Evolutionary conservation across 495 filamentous ascomycete genomes (phyloP).

Genomic region (Hypoxylon crocopeplum): DNA sequence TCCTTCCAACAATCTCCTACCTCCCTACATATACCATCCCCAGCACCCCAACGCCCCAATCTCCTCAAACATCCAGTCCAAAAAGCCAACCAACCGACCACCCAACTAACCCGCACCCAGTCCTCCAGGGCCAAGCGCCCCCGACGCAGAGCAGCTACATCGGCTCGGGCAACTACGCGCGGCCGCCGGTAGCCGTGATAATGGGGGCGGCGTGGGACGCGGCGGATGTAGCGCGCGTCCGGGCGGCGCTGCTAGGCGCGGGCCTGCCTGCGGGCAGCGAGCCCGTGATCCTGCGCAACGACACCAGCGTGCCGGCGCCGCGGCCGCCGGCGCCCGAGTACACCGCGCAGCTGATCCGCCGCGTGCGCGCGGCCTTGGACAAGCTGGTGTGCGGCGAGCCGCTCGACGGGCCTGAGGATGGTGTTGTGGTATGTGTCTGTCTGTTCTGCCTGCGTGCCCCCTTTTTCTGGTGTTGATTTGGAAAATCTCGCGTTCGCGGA

Average conservation of each 20-base stretch:
- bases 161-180: slow-evolving; percentile 3
- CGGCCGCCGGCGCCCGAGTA: slow-evolving; percentile 19
- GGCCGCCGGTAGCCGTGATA: slow-evolving; percentile 9
- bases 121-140: slow-evolving; percentile 17
- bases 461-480: no score
- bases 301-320: slow-evolving; percentile 12
- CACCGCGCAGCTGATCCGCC: slow-evolving; percentile 18
- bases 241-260: slow-evolving; percentile 4
- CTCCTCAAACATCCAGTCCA: no score
- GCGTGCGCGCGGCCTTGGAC: slow-evolving; percentile 8
- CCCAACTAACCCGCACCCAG: background rate
- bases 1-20: no score
- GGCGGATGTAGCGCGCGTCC: slow-evolving; percentile 3
- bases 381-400: slow-evolving; percentile 2
- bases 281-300: slow-evolving; percentile 22
- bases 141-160: slow-evolving; percentile 20
- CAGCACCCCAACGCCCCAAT: no score
- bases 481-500: no score
- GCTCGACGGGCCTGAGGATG: slow-evolving; percentile 11
- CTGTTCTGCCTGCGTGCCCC: no score
- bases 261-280: no score
- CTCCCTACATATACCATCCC: no score
- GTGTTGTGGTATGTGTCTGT: slow-evolving; percentile 16
- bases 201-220: slow-evolving; percentile 27
- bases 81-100: background rate